A percentile compares a stretch with the other conserved stretches of the same genome.
These are phyloP conservation scores for Panaeolus papilionaceus DNA, from an alignment of 768 basidiomycete genomes.

Conservation along the genomic window DNA sequence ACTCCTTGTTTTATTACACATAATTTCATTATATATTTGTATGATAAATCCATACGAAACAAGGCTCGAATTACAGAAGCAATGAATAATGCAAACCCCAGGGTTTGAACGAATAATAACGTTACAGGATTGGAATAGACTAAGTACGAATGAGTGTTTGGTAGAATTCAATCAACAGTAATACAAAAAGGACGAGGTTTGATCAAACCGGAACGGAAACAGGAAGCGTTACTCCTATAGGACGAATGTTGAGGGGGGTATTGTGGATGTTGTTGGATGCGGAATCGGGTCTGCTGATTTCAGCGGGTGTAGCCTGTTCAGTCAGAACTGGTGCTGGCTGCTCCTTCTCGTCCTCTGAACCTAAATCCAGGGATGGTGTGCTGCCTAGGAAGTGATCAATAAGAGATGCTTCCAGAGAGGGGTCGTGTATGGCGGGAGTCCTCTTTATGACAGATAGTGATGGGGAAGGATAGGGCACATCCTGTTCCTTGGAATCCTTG, in stretches of 20 bases:
- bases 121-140: constrained; percentile 8
- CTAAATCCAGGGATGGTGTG: constrained; percentile 22
- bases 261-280: background rate
- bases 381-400: constrained; percentile 45
- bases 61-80: background rate
- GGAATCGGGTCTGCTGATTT: background rate
- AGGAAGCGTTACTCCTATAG: background rate
- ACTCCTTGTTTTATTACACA: background rate
- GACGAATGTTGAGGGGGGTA: background rate
- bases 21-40: constrained; percentile 14
- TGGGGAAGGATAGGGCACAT: constrained; percentile 40
- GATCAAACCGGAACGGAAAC: background rate
- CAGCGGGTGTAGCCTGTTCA: background rate
- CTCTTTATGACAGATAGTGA: constrained; percentile 40
- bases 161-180: constrained; percentile 5
- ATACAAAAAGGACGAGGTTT: background rate
- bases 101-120: constrained; percentile 10
- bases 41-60: constrained; percentile 13
- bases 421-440: constrained; percentile 31
- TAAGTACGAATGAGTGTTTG: constrained; percentile 7
- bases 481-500: constrained; percentile 36
- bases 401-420: constrained; percentile 52
- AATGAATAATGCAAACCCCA: constrained; percentile 7
- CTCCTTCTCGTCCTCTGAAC: constrained; percentile 6
- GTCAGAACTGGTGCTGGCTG: no score